Percentiles rank a stretch among this genome's conserved stretches.
Evolutionary conservation across 768 basidiomycete genomes (phyloP).

Genomic region (Boletus subparvulus): DNA sequence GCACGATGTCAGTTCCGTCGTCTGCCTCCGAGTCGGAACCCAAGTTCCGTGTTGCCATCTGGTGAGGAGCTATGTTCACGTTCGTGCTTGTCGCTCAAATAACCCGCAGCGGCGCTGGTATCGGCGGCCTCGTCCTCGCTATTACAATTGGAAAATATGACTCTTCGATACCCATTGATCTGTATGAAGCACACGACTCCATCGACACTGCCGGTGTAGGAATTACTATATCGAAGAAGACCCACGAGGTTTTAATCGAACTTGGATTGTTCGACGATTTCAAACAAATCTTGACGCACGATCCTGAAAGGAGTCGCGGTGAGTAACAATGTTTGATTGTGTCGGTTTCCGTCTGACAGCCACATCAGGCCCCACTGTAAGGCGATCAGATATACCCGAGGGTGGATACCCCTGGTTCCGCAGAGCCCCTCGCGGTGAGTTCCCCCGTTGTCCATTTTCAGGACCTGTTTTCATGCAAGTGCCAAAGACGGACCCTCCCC

Average conservation of each 20-base stretch:
- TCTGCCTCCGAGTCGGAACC: not conserved
- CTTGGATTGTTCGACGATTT: slow-evolving; percentile 44
- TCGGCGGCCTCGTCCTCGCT: slow-evolving; percentile 33
- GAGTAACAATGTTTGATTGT: not conserved
- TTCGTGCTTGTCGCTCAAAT: not conserved
- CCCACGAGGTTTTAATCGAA: slow-evolving; percentile 43
- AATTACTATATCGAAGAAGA: slow-evolving; percentile 46
- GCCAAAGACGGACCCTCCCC: slow-evolving; percentile 6
- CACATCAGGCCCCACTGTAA: not conserved
- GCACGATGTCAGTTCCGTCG: not conserved
- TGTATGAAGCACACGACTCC: slow-evolving; percentile 48
- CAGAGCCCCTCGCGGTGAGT: too few species aligned
- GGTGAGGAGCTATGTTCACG: slow-evolving; percentile 4
- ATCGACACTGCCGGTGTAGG: slow-evolving; percentile 43
- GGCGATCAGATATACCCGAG: slow-evolving; percentile 30
- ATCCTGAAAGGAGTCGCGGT: slow-evolving; percentile 16
- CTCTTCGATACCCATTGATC: slow-evolving; percentile 35
- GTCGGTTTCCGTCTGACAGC: not conserved
- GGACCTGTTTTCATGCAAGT: not conserved
- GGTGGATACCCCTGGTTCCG: too few species aligned
- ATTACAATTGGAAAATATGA: slow-evolving; percentile 36
- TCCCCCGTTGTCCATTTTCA: too few species aligned
- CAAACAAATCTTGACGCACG: slow-evolving; percentile 10
- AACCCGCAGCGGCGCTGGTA: slow-evolving; percentile 26
- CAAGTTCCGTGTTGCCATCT: slow-evolving; percentile 25